Evolutionary conservation across 352 stramenopile species (phyloP).

Genomic region (Phytopythium sindhum): DNA sequence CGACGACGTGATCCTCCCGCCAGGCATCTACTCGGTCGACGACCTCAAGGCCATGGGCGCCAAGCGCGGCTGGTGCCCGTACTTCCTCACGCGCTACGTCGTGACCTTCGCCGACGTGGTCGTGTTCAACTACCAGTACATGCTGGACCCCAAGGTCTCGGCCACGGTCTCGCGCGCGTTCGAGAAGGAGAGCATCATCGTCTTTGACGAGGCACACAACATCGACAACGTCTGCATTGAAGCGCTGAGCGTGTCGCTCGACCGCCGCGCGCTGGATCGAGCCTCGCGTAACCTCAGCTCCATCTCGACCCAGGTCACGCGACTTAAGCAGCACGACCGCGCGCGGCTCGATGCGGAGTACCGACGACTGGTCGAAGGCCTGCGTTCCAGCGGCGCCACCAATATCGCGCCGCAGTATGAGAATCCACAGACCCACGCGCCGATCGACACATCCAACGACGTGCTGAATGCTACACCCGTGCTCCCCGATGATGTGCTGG

Average conservation of each 20-base stretch:
- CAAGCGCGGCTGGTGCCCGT: conserved; percentile 95
- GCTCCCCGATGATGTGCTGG: conserved; percentile 92
- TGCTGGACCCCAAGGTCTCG: conserved; percentile 98
- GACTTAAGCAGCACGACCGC: conserved; percentile 91
- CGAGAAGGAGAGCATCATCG: conserved; percentile 90
- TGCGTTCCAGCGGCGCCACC: conserved; percentile 89
- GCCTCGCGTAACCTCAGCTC: conserved; percentile 89
- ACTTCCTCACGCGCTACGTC: conserved; percentile 97
- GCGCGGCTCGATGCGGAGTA: conserved; percentile 94
- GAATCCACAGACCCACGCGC: conserved; percentile 31
- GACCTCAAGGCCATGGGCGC: conserved; percentile 93
- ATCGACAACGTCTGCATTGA: conserved; percentile 99
- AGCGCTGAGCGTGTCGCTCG: conserved; percentile 95
- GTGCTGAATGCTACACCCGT: conserved; percentile 79
- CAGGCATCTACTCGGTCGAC: conserved; percentile 96
- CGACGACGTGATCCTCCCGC: conserved; percentile 89
- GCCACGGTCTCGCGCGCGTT: conserved; percentile 91
- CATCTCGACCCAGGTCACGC: conserved; percentile 72
- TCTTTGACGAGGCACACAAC: conserved; percentile 99
- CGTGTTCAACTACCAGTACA: conserved; percentile 99
- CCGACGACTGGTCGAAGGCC: conserved; percentile 92
- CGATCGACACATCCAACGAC: conserved; percentile 55
- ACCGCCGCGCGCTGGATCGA: conserved; percentile 89
- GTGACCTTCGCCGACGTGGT: conserved; percentile 98
- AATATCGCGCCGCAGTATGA: conserved; percentile 45